These are phyloP conservation scores for Pisolithus microcarpus DNA, from an alignment of 768 basidiomycete genomes.

Conservation along the genomic window DNA sequence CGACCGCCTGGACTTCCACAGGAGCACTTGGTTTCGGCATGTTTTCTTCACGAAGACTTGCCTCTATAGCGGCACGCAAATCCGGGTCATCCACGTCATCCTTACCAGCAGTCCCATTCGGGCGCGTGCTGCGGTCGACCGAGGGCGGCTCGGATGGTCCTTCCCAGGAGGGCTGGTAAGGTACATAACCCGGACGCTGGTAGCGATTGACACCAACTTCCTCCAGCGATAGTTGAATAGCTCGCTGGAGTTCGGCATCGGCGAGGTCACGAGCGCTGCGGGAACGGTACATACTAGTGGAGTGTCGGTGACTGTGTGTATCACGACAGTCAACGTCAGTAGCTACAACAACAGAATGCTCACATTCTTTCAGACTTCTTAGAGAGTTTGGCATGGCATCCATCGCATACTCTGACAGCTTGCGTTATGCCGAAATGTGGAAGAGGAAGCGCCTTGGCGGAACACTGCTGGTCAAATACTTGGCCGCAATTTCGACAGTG, in stretches of 20 bases:
- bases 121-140: slow-evolving; percentile 49
- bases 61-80: slow-evolving; percentile 89
- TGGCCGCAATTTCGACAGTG: slow-evolving; percentile 98
- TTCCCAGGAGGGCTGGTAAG: slow-evolving; percentile 51
- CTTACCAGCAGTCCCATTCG: slow-evolving; percentile 23
- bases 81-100: slow-evolving; percentile 90
- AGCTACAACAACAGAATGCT: slow-evolving; percentile 10
- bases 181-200: slow-evolving; percentile 62
- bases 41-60: slow-evolving; percentile 79
- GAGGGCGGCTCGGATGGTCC: slow-evolving; percentile 62
- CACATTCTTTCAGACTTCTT: slow-evolving; percentile 58
- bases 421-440: slow-evolving; percentile 93
- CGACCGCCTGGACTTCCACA: slow-evolving; percentile 47
- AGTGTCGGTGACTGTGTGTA: slow-evolving; percentile 42
- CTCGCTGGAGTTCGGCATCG: slow-evolving; percentile 87
- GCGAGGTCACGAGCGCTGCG: slow-evolving; percentile 57
- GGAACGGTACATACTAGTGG: slow-evolving; percentile 46
- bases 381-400: slow-evolving; percentile 72
- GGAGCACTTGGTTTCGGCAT: slow-evolving; percentile 79
- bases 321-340: background rate
- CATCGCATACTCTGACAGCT: slow-evolving; percentile 90
- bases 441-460: slow-evolving; percentile 72
- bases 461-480: slow-evolving; percentile 93
- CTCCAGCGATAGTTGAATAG: slow-evolving; percentile 84
- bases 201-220: slow-evolving; percentile 53